Evolutionary conservation across 768 basidiomycete species (phyloP).

Genomic region (Aureoboletus auriporus): DNA sequence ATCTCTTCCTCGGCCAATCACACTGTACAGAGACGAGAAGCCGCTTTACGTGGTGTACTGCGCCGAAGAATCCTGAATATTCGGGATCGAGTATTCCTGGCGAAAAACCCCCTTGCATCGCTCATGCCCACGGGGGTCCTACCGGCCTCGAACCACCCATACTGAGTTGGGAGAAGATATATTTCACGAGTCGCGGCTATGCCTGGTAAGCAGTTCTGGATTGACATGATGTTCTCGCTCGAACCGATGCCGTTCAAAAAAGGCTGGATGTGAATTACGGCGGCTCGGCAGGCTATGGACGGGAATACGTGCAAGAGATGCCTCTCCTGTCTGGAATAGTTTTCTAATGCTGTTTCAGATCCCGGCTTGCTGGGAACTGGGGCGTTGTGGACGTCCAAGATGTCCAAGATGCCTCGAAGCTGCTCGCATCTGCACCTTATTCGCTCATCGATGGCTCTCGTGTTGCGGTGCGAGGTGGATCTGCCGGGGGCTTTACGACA

Average conservation of each 20-base stretch:
- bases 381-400: too few species aligned
- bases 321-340: too few species aligned
- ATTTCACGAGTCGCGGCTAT: constrained; percentile 65
- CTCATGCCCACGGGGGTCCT: constrained; percentile 69
- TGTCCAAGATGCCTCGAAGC: too few species aligned
- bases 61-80: constrained; percentile 60
- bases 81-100: constrained; percentile 24
- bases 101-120: constrained; percentile 63
- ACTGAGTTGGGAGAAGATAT: constrained; percentile 51
- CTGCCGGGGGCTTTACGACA: too few species aligned
- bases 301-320: constrained; percentile 47
- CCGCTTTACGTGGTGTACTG: constrained; percentile 53
- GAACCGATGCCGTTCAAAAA: constrained; percentile 2
- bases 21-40: constrained; percentile 11
- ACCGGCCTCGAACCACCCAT: constrained; percentile 44
- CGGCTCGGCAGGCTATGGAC: constrained; percentile 70
- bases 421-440: too few species aligned
- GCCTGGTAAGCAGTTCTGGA: constrained; percentile 47
- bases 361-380: constrained; percentile 2
- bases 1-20: constrained; percentile 8
- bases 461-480: too few species aligned
- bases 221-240: not conserved
- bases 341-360: too few species aligned
- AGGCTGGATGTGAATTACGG: constrained; percentile 75
- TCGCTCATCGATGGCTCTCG: too few species aligned